phyloP scores from a whole-genome alignment of 176 grass and related monocot genomes.

The Musa troglodytarum region DNA sequence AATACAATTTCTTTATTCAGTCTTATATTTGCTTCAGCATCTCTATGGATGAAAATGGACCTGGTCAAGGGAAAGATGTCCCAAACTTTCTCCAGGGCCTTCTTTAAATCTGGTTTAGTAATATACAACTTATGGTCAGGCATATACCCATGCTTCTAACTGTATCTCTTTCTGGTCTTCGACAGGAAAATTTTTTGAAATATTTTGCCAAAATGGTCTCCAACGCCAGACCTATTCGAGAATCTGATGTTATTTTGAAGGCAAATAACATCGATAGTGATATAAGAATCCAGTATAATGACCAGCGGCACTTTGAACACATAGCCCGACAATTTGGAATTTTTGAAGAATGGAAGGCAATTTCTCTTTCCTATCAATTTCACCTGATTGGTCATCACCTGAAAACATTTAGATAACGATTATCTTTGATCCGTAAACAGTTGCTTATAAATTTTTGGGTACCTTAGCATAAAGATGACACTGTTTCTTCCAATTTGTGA shows the following conservation, averaged over 20 bases:
- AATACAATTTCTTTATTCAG: conserved; percentile 15
- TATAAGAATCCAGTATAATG: conserved; percentile 67
- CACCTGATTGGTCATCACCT: background rate
- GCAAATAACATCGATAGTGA: conserved; percentile 53
- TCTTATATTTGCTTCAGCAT: background rate
- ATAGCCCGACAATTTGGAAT: conserved; percentile 92
- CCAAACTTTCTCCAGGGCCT: background rate
- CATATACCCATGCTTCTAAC: background rate
- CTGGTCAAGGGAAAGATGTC: background rate
- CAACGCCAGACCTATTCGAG: conserved; percentile 55
- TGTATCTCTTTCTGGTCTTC: conserved; percentile 14
- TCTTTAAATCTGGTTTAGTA: background rate
- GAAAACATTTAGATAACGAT: background rate
- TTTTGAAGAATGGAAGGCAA: conserved; percentile 99
- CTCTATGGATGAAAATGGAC: background rate
- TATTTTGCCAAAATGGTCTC: conserved; percentile 63
- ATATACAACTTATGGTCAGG: background rate
- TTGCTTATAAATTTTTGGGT: background rate
- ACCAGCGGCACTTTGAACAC: conserved; percentile 72
- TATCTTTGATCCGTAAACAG: background rate
- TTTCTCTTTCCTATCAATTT: conserved; percentile 19
- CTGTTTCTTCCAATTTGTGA: background rate
- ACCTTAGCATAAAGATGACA: background rate
- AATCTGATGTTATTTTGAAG: conserved; percentile 55
- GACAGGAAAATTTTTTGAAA: conserved; percentile 53